Conservation (phyloP, 768 basidiomycete genomes). For the Hortiboletus campestris region DNA sequence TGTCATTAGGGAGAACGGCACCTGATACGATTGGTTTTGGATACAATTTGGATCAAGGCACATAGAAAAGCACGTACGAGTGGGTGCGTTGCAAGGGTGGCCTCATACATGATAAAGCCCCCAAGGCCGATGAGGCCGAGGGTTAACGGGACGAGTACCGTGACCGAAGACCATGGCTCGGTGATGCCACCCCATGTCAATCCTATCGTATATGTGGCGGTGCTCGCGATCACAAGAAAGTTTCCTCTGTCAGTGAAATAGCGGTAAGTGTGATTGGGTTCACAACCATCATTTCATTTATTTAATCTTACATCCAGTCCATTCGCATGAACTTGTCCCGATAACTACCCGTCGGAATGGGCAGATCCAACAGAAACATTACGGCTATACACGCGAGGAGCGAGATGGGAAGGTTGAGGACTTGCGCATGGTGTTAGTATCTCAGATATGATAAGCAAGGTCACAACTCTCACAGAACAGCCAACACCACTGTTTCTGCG, state of each 20-base stretch:
- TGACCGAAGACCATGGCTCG: neutral
- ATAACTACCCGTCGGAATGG: constrained; percentile 32
- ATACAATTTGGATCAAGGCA: neutral
- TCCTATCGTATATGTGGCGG: neutral
- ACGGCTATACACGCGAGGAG: constrained; percentile 16
- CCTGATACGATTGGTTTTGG: neutral
- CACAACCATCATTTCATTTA: neutral
- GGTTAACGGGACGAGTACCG: neutral
- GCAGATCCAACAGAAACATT: constrained; percentile 32
- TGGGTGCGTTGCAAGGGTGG: neutral
- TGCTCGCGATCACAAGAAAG: neutral
- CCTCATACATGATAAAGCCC: neutral
- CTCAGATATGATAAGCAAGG: neutral
- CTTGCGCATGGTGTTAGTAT: constrained; percentile 12
- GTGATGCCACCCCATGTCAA: neutral
- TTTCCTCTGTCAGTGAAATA: neutral
- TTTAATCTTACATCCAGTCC: constrained; percentile 40
- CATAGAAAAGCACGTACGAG: neutral
- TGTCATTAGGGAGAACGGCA: neutral
- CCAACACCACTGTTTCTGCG: neutral
- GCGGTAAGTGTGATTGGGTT: neutral
- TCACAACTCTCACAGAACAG: neutral
- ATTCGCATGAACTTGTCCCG: constrained; percentile 35
- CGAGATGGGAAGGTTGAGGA: constrained; percentile 38
- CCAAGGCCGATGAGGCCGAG: neutral